Evolutionary conservation across 2,329 filamentous ascomycete species (phyloP).

Genomic region (Magnaporthales sp.): DNA sequence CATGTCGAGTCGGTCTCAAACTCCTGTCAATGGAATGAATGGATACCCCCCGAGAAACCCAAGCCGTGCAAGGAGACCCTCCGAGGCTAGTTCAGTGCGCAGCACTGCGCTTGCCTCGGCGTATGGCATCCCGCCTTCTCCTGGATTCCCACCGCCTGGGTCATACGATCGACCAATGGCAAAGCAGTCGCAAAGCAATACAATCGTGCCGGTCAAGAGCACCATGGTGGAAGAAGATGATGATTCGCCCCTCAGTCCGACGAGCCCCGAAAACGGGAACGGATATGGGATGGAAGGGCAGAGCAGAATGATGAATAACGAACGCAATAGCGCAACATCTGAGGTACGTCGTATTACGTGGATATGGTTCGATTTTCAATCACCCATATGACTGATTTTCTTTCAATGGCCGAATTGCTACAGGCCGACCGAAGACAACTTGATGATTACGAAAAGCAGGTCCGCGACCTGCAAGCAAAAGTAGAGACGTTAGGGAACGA

Average conservation of each 20-base stretch:
- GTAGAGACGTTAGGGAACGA: conserved; percentile 62
- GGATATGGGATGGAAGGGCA: not conserved
- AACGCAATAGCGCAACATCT: not conserved
- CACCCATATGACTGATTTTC: not conserved
- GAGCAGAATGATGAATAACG: not conserved
- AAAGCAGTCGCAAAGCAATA: conserved; percentile 91
- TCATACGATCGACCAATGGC: conserved; percentile 70
- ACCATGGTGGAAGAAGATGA: conserved; percentile 96
- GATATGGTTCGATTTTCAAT: too few species aligned
- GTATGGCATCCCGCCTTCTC: conserved; percentile 45
- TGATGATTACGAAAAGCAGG: conserved; percentile 71
- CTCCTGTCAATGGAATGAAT: conserved; percentile 48
- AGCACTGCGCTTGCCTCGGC: conserved; percentile 5
- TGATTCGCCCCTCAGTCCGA: conserved; percentile 15
- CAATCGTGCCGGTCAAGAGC: conserved; percentile 94
- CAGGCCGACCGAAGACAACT: conserved; percentile 44
- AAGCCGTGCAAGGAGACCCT: conserved; percentile 46
- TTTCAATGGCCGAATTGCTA: not conserved
- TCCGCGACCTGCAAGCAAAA: conserved; percentile 66
- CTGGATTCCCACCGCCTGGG: conserved; percentile 43
- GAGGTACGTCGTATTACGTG: not conserved
- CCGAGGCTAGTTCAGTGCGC: conserved; percentile 55
- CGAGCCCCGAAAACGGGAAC: conserved; percentile 25
- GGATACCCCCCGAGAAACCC: conserved; percentile 40
- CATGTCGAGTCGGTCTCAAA: conserved; percentile 50